Evolutionary conservation across 805 yeast species (phyloP).

Genomic region (Yarrowia bubula): DNA sequence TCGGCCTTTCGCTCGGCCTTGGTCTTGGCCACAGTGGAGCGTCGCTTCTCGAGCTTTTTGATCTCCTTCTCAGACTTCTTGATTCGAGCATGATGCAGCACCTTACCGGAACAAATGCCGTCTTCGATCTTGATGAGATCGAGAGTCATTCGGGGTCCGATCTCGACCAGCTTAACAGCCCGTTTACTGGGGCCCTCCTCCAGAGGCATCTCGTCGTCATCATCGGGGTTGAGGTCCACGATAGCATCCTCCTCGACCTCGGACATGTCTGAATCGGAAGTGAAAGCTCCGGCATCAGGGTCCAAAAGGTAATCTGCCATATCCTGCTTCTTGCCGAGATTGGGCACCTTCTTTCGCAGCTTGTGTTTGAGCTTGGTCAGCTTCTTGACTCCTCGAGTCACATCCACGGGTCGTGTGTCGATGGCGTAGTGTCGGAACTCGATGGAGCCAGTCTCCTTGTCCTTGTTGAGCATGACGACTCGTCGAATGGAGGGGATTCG

Average conservation of each 20-base stretch:
- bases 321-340: slow-evolving; percentile 63
- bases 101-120: slow-evolving; percentile 84
- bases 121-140: slow-evolving; percentile 84
- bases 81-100: slow-evolving; percentile 74
- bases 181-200: slow-evolving; percentile 50
- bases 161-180: slow-evolving; percentile 87
- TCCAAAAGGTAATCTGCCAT: slow-evolving; percentile 82
- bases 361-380: slow-evolving; percentile 62
- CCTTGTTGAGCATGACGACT: slow-evolving; percentile 78
- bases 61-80: slow-evolving; percentile 63
- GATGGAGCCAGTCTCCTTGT: slow-evolving; percentile 64
- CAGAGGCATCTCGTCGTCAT: not conserved
- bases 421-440: slow-evolving; percentile 89
- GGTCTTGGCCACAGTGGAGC: slow-evolving; percentile 57
- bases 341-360: slow-evolving; percentile 65
- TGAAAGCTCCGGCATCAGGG: slow-evolving; percentile 74
- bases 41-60: slow-evolving; percentile 61
- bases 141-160: slow-evolving; percentile 86
- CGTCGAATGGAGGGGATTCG: slow-evolving; percentile 73
- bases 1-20: slow-evolving; percentile 70
- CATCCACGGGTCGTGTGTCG: slow-evolving; percentile 73
- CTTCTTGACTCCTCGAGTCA: slow-evolving; percentile 67
- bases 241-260: slow-evolving; percentile 72
- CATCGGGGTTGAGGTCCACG: slow-evolving; percentile 29
- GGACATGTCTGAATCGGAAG: slow-evolving; percentile 63